Evolutionary conservation across 1,139 yeast genomes (phyloP).

Genomic region (Scheffersomyces titani): DNA sequence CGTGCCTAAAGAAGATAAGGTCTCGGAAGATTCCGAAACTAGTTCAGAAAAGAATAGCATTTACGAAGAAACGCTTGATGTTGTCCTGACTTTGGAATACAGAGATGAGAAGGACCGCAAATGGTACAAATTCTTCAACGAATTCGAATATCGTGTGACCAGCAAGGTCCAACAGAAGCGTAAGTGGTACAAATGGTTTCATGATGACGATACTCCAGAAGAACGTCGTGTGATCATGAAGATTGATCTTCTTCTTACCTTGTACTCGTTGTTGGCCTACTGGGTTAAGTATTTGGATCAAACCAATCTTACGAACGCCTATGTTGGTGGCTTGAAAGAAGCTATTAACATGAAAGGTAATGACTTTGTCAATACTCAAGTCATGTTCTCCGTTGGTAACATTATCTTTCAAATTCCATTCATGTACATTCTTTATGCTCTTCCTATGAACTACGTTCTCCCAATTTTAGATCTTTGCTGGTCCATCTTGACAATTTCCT

Average conservation of each 20-base stretch:
- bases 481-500: constrained; percentile 64
- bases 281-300: constrained; percentile 74
- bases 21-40: not conserved
- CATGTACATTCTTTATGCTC: constrained; percentile 43
- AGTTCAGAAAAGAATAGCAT: constrained; percentile 1
- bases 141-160: constrained; percentile 57
- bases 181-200: constrained; percentile 68
- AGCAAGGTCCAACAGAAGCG: constrained; percentile 34
- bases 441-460: constrained; percentile 56
- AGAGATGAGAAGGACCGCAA: constrained; percentile 63
- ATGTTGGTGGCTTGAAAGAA: constrained; percentile 64
- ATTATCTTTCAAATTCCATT: constrained; percentile 57
- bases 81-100: constrained; percentile 35
- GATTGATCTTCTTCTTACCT: constrained; percentile 59
- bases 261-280: constrained; percentile 62
- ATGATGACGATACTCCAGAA: constrained; percentile 54
- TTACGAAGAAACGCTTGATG: constrained; percentile 1
- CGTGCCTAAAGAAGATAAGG: not conserved
- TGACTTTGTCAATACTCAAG: constrained; percentile 63
- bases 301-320: constrained; percentile 64
- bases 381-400: constrained; percentile 58
- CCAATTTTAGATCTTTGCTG: constrained; percentile 64
- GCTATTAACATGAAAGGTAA: constrained; percentile 64
- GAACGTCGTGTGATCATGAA: constrained; percentile 59
- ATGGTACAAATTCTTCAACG: constrained; percentile 67